A percentile compares a stretch with the other conserved stretches of the same genome.
These are phyloP conservation scores for Zizania latifolia DNA, from an alignment of 176 grass and related monocot genomes.

Conservation along the genomic window DNA sequence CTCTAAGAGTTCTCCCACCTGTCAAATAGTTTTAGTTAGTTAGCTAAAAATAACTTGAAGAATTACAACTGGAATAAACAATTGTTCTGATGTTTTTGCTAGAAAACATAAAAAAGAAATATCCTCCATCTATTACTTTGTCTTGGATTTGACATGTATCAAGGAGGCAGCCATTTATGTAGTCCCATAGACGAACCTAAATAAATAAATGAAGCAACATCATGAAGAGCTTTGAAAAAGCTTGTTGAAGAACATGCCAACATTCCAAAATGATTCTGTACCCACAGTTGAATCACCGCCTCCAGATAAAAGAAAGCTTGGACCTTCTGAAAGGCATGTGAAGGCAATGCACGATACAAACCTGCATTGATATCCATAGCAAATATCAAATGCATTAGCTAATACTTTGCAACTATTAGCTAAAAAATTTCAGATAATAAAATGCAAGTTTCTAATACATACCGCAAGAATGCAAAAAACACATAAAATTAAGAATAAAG, in stretches of 20 bases:
- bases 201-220: constrained; percentile 22
- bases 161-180: constrained; percentile 68
- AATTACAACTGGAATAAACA: background rate
- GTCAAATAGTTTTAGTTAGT: constrained; percentile 25
- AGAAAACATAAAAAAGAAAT: background rate
- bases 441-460: background rate
- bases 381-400: background rate
- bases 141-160: constrained; percentile 64
- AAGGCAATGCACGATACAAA: constrained; percentile 89
- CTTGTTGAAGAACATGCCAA: background rate
- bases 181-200: constrained; percentile 91
- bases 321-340: constrained; percentile 30
- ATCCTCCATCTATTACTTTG: constrained; percentile 47
- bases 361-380: constrained; percentile 31
- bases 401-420: background rate
- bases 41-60: constrained; percentile 10
- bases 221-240: background rate
- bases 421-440: background rate
- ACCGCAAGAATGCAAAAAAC: constrained; percentile 10
- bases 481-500: constrained; percentile 13
- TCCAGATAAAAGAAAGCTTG: constrained; percentile 74
- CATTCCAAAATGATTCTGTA: constrained; percentile 17
- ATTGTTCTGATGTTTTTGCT: background rate
- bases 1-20: constrained; percentile 42
- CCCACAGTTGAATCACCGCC: constrained; percentile 92